Percentiles rank a stretch among this genome's conserved stretches.
Conservation (phyloP, 495 filamentous ascomycete species). For the Xanthoparmelia taractica region DNA sequence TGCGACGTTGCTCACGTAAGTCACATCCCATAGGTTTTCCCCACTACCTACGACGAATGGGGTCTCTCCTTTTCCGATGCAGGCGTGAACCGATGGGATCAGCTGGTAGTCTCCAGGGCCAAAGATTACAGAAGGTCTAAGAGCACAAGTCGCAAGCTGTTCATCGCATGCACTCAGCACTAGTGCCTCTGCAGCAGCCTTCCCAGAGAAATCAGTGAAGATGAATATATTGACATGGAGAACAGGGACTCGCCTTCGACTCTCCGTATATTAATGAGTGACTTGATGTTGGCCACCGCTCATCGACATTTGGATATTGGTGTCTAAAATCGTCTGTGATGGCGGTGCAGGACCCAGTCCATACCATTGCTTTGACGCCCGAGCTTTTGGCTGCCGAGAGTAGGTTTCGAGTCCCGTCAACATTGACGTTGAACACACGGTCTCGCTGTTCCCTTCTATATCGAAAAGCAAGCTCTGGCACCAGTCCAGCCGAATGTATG, state of each 20-base stretch:
- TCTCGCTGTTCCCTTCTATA: slow-evolving; percentile 35
- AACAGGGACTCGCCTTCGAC: slow-evolving; percentile 41
- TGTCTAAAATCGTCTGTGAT: slow-evolving; percentile 47
- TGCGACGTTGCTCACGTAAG: slow-evolving; percentile 53
- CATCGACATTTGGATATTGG: slow-evolving; percentile 48
- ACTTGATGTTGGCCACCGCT: slow-evolving; percentile 42
- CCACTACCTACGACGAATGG: slow-evolving; percentile 51
- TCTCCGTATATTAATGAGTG: slow-evolving; percentile 51
- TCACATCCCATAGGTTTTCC: slow-evolving; percentile 54
- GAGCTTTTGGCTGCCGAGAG: slow-evolving; percentile 42
- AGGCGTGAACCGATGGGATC: slow-evolving; percentile 47
- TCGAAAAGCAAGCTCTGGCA: slow-evolving; percentile 37
- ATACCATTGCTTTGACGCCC: slow-evolving; percentile 49
- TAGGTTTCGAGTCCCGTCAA: slow-evolving; percentile 52
- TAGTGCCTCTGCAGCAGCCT: slow-evolving; percentile 49
- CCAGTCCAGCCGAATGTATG: slow-evolving; percentile 42
- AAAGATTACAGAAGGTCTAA: slow-evolving; percentile 51
- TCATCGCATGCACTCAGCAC: slow-evolving; percentile 44
- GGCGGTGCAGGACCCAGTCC: slow-evolving; percentile 50
- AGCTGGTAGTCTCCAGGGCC: slow-evolving; percentile 50
- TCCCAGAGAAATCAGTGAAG: slow-evolving; percentile 18
- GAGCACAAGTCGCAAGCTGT: slow-evolving; percentile 44
- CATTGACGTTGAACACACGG: slow-evolving; percentile 44
- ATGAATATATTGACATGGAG: slow-evolving; percentile 1
- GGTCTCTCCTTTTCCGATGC: slow-evolving; percentile 49